These are phyloP conservation scores for Arctium lappa DNA, from an alignment of 129 eudicot species.

Conservation along the genomic window DNA sequence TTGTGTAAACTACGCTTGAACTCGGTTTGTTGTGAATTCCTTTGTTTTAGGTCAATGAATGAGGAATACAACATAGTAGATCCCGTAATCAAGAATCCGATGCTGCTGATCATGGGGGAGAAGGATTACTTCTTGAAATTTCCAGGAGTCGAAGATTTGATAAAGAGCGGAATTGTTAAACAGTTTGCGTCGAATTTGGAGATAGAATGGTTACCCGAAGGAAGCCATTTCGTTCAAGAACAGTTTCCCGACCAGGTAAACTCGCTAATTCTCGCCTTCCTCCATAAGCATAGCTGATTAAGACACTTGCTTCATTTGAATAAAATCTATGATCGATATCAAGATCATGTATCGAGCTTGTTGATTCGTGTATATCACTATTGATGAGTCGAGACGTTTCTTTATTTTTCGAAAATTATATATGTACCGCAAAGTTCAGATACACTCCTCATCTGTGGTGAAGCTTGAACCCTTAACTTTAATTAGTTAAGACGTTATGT, in stretches of 20 bases:
- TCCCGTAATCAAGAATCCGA: conserved; percentile 34
- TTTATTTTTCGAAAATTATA: not conserved
- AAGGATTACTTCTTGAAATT: conserved; percentile 48
- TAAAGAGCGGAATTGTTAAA: conserved; percentile 33
- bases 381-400: not conserved
- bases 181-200: conserved; percentile 34
- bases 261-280: conserved; percentile 37
- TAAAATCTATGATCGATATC: not conserved
- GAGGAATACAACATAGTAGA: conserved; percentile 42
- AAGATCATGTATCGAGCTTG: not conserved
- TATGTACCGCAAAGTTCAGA: too few species aligned
- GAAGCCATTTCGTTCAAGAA: conserved; percentile 54
- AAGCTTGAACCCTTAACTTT: not conserved
- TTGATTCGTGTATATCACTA: not conserved
- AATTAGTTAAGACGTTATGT: not conserved
- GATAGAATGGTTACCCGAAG: conserved; percentile 28
- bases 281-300: conserved; percentile 19
- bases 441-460: not conserved
- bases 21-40: not conserved
- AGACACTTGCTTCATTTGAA: not conserved
- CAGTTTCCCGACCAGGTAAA: conserved; percentile 46
- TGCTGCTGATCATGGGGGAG: conserved; percentile 45
- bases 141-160: conserved; percentile 22
- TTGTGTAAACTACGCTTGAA: not conserved
- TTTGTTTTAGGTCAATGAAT: conserved; percentile 24